These are phyloP conservation scores for Pholiota microspora DNA, from an alignment of 768 basidiomycete species.

Conservation along the genomic window DNA sequence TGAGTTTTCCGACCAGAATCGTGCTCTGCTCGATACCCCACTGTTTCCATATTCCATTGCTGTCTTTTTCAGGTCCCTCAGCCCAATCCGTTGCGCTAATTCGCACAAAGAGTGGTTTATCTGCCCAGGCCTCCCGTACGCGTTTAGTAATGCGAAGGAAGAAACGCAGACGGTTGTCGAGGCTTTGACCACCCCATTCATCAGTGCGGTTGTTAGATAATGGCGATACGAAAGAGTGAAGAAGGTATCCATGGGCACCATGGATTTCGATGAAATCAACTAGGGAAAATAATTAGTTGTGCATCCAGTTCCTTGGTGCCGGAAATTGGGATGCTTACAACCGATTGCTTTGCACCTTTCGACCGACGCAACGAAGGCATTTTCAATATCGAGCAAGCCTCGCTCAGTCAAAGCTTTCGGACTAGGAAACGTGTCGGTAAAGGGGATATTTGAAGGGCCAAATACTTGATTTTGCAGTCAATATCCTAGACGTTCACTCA, in stretches of 20 bases:
- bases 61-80: conserved; percentile 51
- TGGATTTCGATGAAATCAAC: conserved; percentile 76
- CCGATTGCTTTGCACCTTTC: conserved; percentile 58
- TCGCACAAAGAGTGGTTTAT: conserved; percentile 71
- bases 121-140: conserved; percentile 54
- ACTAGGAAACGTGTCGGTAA: conserved; percentile 45
- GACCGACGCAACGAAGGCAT: conserved; percentile 57
- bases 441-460: conserved; percentile 60
- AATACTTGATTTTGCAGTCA: conserved; percentile 40
- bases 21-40: conserved; percentile 83
- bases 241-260: conserved; percentile 68
- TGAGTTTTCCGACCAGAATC: conserved; percentile 51
- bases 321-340: conserved; percentile 38
- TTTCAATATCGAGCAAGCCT: conserved; percentile 54
- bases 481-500: background rate
- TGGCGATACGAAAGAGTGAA: conserved; percentile 70
- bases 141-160: conserved; percentile 55
- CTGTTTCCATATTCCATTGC: conserved; percentile 54
- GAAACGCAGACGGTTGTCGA: conserved; percentile 73
- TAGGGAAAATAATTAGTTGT: conserved; percentile 18
- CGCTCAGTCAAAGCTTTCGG: conserved; percentile 58
- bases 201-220: conserved; percentile 73
- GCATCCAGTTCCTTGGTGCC: background rate
- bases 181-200: conserved; percentile 61
- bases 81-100: conserved; percentile 71